phyloP scores from a whole-genome alignment of 352 stramenopile genomes.

The Thraustochytrium striatum region DNA sequence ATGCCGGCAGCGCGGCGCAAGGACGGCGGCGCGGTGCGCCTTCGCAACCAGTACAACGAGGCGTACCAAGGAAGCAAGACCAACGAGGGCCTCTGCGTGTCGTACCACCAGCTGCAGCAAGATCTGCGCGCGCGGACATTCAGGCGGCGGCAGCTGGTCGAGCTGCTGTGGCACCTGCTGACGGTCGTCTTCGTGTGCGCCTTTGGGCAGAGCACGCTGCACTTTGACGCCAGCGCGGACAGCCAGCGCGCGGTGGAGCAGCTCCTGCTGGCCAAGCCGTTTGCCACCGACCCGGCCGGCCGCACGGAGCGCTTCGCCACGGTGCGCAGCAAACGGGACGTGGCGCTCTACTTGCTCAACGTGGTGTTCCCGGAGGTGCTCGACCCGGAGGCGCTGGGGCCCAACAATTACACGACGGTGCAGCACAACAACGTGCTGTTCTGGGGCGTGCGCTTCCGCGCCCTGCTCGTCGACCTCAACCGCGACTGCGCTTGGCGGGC shows the following conservation, averaged over 20 bases:
- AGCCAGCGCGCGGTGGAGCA: neutral
- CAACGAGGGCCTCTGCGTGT: neutral
- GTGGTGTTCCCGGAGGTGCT: constrained; percentile 9
- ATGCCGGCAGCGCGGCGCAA: neutral
- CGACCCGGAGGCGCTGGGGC: neutral
- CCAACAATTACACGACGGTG: constrained; percentile 17
- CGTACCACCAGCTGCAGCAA: constrained; percentile 33
- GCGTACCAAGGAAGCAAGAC: neutral
- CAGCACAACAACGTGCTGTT: neutral
- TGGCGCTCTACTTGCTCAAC: constrained; percentile 29
- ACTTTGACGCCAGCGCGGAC: neutral
- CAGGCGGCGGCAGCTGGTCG: neutral
- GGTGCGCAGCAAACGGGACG: neutral
- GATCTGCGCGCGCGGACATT: constrained; percentile 4
- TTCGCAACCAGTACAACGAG: neutral
- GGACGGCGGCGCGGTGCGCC: neutral
- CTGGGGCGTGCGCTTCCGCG: constrained; percentile 27
- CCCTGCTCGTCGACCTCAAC: neutral
- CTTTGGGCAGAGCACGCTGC: neutral
- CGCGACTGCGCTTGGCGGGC: constrained; percentile 6
- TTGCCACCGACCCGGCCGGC: neutral
- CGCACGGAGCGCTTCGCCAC: neutral
- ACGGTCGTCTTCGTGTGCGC: neutral
- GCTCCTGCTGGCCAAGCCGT: neutral
- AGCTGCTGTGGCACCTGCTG: neutral